Evolutionary conservation across 2,329 filamentous ascomycete genomes (phyloP).

Genomic region (Blastomyces gilchristii): DNA sequence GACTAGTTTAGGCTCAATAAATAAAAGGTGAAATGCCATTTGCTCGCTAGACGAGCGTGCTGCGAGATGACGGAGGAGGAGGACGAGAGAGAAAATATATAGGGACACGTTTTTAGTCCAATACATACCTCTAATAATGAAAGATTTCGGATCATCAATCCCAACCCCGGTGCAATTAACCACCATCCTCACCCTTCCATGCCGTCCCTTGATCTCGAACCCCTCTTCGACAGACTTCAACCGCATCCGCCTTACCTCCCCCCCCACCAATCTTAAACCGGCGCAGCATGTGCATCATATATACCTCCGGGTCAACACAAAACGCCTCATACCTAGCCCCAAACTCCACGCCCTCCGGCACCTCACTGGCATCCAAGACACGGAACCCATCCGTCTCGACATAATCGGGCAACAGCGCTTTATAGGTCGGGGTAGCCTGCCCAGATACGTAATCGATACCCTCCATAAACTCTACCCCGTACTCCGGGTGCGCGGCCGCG

Average conservation of each 20-base stretch:
- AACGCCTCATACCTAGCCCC: constrained; percentile 34
- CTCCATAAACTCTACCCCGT: constrained; percentile 29
- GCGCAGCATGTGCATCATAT: constrained; percentile 33
- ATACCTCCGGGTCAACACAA: constrained; percentile 36
- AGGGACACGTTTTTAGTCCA: neutral
- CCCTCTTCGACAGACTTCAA: constrained; percentile 25
- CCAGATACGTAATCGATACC: constrained; percentile 34
- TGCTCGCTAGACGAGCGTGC: neutral
- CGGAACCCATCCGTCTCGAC: constrained; percentile 29
- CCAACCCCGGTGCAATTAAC: constrained; percentile 39
- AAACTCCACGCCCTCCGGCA: constrained; percentile 31
- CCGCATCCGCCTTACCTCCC: constrained; percentile 19
- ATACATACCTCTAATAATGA: constrained; percentile 34
- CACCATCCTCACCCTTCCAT: constrained; percentile 26
- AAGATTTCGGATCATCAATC: constrained; percentile 33
- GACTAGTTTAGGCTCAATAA: neutral
- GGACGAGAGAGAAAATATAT: neutral
- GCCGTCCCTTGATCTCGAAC: constrained; percentile 25
- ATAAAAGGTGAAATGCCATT: neutral
- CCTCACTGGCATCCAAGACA: constrained; percentile 21
- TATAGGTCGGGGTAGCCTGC: constrained; percentile 16
- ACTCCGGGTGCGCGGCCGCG: constrained; percentile 25
- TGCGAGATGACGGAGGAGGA: neutral
- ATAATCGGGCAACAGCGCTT: constrained; percentile 30
- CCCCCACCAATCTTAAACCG: constrained; percentile 34